These are phyloP conservation scores for Medicago arabica DNA, from an alignment of 306 rosid species.

Conservation along the genomic window DNA sequence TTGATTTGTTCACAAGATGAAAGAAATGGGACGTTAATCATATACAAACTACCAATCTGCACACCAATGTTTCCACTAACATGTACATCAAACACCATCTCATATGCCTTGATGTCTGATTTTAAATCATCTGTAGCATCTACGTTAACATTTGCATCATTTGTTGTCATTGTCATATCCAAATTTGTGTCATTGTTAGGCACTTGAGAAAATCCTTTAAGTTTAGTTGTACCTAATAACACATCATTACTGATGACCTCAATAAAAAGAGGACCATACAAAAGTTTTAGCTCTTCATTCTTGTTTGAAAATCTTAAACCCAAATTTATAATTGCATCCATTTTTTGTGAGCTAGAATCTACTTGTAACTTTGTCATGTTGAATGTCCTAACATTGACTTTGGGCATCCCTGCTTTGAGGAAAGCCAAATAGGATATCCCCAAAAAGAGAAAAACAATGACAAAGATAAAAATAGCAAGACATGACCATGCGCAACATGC, in stretches of 20 bases:
- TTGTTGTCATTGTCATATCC: slow-evolving; percentile 19
- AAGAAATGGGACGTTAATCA: slow-evolving; percentile 42
- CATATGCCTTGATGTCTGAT: slow-evolving; percentile 32
- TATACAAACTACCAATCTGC: slow-evolving; percentile 25
- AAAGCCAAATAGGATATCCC: slow-evolving; percentile 45
- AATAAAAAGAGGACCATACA: slow-evolving; percentile 40
- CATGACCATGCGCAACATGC: slow-evolving; percentile 55
- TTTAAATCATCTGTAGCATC: slow-evolving; percentile 33
- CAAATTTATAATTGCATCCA: slow-evolving; percentile 12
- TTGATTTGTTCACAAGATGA: slow-evolving; percentile 38
- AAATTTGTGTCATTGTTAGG: slow-evolving; percentile 41
- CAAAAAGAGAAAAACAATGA: slow-evolving; percentile 38
- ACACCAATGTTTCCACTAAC: slow-evolving; percentile 46
- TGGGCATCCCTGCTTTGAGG: slow-evolving; percentile 54
- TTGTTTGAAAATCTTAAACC: slow-evolving; percentile 46
- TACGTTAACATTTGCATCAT: slow-evolving; percentile 10
- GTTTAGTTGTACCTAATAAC: slow-evolving; percentile 24
- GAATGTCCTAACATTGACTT: slow-evolving; percentile 39
- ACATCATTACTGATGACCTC: slow-evolving; percentile 15
- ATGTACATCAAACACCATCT: slow-evolving; percentile 44
- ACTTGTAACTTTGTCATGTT: slow-evolving; percentile 40
- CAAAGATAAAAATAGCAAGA: slow-evolving; percentile 26
- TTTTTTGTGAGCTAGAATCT: slow-evolving; percentile 1
- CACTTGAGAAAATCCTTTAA: slow-evolving; percentile 42
- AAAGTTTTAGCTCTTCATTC: slow-evolving; percentile 47